These are phyloP conservation scores for Eucalyptus lansdowneana DNA, from an alignment of 345 rosid genomes.

Conservation along the genomic window DNA sequence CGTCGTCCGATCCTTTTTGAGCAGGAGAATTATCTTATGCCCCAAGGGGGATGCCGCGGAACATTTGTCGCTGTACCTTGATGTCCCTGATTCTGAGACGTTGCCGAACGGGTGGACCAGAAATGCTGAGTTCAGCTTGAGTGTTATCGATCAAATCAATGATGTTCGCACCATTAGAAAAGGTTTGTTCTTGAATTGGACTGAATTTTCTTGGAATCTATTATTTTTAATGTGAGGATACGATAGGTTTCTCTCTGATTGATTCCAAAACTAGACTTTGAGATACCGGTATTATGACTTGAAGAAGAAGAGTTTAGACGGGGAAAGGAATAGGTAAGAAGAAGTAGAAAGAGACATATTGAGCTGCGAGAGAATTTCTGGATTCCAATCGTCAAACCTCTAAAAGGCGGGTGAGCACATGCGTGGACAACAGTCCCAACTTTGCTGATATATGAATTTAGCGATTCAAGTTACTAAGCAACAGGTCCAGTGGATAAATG, in stretches of 20 bases:
- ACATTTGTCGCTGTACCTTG: background rate
- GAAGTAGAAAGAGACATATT: background rate
- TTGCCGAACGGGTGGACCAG: background rate
- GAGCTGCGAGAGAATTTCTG: background rate
- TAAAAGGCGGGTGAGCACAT: background rate
- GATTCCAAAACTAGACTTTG: background rate
- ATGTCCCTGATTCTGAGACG: background rate
- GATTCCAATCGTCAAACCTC: background rate
- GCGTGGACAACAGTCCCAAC: background rate
- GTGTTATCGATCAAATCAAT: background rate
- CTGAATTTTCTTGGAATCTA: background rate
- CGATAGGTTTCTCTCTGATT: background rate
- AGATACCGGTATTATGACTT: background rate
- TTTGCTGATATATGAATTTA: background rate
- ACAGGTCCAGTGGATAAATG: background rate
- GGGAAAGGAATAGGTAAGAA: background rate
- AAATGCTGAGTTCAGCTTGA: background rate
- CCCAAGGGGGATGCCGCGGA: background rate
- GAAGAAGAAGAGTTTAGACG: background rate
- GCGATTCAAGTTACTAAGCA: background rate
- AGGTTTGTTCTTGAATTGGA: background rate
- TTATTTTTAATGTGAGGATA: background rate
- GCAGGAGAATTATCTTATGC: background rate
- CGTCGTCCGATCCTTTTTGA: background rate
- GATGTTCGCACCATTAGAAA: background rate